Conservation (phyloP, 1,284 basidiomycete species). For the Cerioporus squamosus region DNA sequence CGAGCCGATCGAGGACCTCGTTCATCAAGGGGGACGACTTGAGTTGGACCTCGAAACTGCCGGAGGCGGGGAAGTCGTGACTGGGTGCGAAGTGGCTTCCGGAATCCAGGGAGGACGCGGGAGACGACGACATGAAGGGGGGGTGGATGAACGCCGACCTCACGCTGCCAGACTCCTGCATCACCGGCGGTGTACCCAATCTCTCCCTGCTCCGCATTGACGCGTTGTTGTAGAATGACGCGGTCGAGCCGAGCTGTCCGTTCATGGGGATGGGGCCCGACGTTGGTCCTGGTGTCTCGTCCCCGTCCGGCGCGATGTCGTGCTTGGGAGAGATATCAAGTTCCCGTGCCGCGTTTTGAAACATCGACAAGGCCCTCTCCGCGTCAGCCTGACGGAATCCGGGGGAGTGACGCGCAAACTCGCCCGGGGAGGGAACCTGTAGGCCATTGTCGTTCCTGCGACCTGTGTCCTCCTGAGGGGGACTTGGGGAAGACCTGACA, state of each 20-base stretch:
- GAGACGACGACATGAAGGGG: conserved; percentile 65
- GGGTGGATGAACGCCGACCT: conserved; percentile 37
- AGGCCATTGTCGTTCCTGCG: conserved; percentile 26
- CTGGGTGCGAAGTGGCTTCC: conserved; percentile 60
- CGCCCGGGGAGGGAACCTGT: conserved; percentile 37
- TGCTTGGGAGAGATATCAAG: conserved; percentile 53
- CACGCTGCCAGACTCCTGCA: conserved; percentile 44
- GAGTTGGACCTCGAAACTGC: conserved; percentile 71
- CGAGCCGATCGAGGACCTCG: conserved; percentile 77
- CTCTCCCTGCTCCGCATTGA: conserved; percentile 32
- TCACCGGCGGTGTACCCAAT: conserved; percentile 44
- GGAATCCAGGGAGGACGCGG: conserved; percentile 77
- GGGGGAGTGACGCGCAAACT: conserved; percentile 50
- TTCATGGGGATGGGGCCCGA: conserved; percentile 26
- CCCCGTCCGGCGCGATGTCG: conserved; percentile 59
- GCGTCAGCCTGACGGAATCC: conserved; percentile 50
- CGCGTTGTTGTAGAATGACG: conserved; percentile 28
- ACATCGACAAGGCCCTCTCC: conserved; percentile 45
- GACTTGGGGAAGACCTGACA: conserved; percentile 71
- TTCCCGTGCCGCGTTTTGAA: conserved; percentile 53
- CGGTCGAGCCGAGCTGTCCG: conserved; percentile 23
- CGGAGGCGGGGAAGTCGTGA: conserved; percentile 40
- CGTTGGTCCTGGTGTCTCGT: conserved; percentile 42
- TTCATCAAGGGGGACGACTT: conserved; percentile 74
- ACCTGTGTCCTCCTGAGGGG: conserved; percentile 45